Base-by-base conservation (phyloP, 371 early-diverging fungal genomes). In the Mucor lusitanicus region DNA sequence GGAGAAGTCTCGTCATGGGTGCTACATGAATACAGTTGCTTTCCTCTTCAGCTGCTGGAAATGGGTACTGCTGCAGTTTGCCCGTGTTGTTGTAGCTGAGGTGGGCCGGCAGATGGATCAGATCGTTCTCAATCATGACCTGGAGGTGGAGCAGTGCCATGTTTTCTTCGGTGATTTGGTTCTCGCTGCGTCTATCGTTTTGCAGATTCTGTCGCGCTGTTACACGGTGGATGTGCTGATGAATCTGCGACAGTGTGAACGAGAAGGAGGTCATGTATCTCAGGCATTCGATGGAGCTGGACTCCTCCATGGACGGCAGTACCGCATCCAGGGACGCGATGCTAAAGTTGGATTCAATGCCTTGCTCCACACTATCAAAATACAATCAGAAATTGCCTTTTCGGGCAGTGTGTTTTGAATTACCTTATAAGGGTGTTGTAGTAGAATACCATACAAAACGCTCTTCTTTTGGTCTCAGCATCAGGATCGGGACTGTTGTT, bases 1-100 rank as follows among this genome's bases (percentile, higher is more conserved):
- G 91, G n/a, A 92, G 70, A 40, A 84, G 67, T 19, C 77, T 75
- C 17, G 75, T 61, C 50, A 65, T 63, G 13, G 68, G 66, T 54
- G 69, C 63, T 21, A 73, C 39, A 27, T 56, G 15, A 6, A 23
- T 32, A 44, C 42, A 35, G 3, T 55, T 58, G 3, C 54, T 37
- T 28, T 40, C 61, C 30, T 67, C 63, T 67, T 61, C 65, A 39
- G 42, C 63, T 17, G 69, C 74, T 42, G 70, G 70, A 57, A 73
- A 73, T n/a, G 54, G 37, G 39, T 53, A 60, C 5, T 23, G n/a
- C 12, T 58, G 39, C 15, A 37, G 27, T 30, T 54, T 61, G 12
- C 32, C 39, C 5, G 28, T 40, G 2, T 55, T 60, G 46, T 42
- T 50, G 48, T 79, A 80, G 3, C 75, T 68, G 19, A 83, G 71